These are phyloP conservation scores for Fabrea salina DNA, from an alignment of 169 alveolate species.

Conservation along the genomic window DNA sequence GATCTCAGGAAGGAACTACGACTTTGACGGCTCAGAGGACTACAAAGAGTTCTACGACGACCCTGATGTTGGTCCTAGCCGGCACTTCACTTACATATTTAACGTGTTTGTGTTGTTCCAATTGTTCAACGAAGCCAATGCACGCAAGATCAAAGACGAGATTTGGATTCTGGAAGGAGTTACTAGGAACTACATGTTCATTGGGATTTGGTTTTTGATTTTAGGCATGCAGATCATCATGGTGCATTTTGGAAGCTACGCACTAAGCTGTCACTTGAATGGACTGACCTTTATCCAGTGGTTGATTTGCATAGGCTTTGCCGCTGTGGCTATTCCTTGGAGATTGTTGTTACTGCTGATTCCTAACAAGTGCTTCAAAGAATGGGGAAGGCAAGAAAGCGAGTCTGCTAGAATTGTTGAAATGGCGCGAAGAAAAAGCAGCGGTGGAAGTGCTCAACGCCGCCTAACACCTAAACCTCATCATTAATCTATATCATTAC, in stretches of 20 bases:
- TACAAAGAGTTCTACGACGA: conserved; percentile 20
- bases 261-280: conserved; percentile 37
- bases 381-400: conserved; percentile 39
- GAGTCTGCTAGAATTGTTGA: conserved; percentile 54
- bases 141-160: conserved; percentile 85
- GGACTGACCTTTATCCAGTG: conserved; percentile 50
- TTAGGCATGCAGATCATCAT: conserved; percentile 58
- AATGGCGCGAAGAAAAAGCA: too few species aligned
- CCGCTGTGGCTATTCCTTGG: neutral
- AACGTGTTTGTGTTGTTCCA: conserved; percentile 89
- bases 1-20: conserved; percentile 11
- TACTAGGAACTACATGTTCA: conserved; percentile 44
- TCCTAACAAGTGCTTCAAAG: conserved; percentile 32
- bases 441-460: too few species aligned
- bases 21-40: conserved; percentile 24
- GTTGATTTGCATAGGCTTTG: conserved; percentile 50
- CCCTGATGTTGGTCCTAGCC: conserved; percentile 64
- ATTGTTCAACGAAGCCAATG: conserved; percentile 83
- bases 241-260: conserved; percentile 56
- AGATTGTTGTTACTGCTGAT: conserved; percentile 34
- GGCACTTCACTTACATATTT: conserved; percentile 86
- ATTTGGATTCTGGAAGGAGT: conserved; percentile 77
- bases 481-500: conserved; percentile 64
- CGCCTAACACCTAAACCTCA: too few species aligned
- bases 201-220: conserved; percentile 45